Evolutionary conservation across 2,329 filamentous ascomycete species (phyloP).

Genomic region (Akanthomyces dipterigenus): DNA sequence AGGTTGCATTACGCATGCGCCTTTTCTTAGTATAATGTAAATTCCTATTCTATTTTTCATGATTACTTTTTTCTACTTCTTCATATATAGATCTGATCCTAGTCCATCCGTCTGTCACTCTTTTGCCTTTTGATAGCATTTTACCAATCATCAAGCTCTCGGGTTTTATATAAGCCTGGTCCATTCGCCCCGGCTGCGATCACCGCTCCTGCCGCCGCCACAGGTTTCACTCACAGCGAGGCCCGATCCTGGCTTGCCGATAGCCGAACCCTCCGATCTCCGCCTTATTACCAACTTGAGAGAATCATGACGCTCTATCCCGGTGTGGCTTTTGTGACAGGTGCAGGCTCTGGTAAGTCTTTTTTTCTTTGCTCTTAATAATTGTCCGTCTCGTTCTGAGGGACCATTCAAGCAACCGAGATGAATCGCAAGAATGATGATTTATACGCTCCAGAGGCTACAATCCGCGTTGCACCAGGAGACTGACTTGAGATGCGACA

Average conservation of each 20-base stretch:
- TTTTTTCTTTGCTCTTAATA: too few relatives aligned
- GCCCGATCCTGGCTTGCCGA: neutral
- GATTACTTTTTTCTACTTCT: too few relatives aligned
- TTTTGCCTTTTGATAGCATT: too few relatives aligned
- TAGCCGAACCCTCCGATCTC: neutral
- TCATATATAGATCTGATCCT: too few relatives aligned
- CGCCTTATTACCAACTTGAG: neutral
- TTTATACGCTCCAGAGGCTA: too few relatives aligned
- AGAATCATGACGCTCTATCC: slow-evolving; percentile 20
- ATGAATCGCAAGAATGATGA: too few relatives aligned
- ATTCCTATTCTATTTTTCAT: too few relatives aligned
- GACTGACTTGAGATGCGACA: neutral
- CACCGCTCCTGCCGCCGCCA: neutral
- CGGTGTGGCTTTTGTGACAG: slow-evolving; percentile 25
- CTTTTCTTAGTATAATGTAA: neutral
- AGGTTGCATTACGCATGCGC: neutral
- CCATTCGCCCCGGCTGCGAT: too few relatives aligned
- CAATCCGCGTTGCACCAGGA: neutral
- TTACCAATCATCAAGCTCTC: too few relatives aligned
- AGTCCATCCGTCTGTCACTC: too few relatives aligned
- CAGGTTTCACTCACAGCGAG: neutral
- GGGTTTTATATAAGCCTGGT: too few relatives aligned
- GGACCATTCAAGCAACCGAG: neutral
- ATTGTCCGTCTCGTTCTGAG: too few relatives aligned
- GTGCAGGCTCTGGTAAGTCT: slow-evolving; percentile 25